A percentile compares a stretch with the other conserved stretches of the same genome.
These are phyloP conservation scores for Chloris gayana DNA, from an alignment of 176 grass and related monocot species.

Conservation along the genomic window DNA sequence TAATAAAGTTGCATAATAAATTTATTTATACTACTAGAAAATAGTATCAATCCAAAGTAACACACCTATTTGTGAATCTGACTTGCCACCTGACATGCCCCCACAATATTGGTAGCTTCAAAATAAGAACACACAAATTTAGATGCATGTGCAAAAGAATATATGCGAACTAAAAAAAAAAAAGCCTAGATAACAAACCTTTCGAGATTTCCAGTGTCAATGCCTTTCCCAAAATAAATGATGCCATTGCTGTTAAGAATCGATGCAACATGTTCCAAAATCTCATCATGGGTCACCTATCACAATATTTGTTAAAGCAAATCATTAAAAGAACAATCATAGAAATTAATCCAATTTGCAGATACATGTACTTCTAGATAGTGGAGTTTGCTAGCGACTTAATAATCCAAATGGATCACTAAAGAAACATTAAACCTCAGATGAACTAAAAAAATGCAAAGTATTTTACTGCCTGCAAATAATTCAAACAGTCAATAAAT, in stretches of 20 bases:
- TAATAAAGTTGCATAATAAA: neutral
- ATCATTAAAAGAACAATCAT: neutral
- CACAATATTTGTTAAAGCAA: neutral
- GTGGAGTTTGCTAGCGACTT: neutral
- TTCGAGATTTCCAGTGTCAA: constrained; percentile 1
- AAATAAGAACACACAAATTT: constrained; percentile 2
- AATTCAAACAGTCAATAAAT: too few species aligned
- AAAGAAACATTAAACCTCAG: neutral
- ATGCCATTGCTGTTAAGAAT: constrained; percentile 2
- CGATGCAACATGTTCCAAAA: neutral
- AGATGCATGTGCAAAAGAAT: neutral
- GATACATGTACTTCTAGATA: neutral
- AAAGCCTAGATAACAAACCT: neutral
- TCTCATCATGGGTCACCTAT: neutral
- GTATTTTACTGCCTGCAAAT: too few species aligned
- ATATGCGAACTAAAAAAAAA: neutral
- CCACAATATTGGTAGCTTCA: neutral
- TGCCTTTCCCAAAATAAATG: neutral
- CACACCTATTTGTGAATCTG: neutral
- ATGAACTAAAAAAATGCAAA: neutral
- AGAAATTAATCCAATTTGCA: neutral
- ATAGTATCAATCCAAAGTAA: neutral
- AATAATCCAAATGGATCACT: neutral
- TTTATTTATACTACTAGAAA: neutral
- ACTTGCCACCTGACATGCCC: neutral